Evolutionary conservation across 2,329 filamentous ascomycete species (phyloP).

Genomic region (Trichoderma sp.): DNA sequence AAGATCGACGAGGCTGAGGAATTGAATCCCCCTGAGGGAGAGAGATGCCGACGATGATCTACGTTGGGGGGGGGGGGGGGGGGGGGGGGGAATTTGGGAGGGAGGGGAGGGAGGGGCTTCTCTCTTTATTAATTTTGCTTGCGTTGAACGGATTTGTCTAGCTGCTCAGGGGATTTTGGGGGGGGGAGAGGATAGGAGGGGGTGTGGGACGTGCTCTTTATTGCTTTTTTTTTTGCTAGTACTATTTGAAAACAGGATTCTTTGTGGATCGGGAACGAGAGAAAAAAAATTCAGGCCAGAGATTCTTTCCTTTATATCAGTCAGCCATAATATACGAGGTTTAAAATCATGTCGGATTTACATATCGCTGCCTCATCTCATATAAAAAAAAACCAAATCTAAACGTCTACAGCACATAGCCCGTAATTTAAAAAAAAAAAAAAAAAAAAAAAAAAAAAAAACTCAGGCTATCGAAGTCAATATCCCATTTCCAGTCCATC

Average conservation of each 20-base stretch:
- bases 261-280: slow-evolving; percentile 3
- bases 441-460: neutral
- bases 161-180: neutral
- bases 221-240: neutral
- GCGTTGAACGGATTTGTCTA: neutral
- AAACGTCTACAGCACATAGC: neutral
- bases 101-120: neutral
- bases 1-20: neutral
- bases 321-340: neutral
- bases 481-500: neutral
- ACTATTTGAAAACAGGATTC: neutral
- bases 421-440: neutral
- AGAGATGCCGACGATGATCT: neutral
- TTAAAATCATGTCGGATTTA: neutral
- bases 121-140: neutral
- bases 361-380: neutral
- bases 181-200: neutral
- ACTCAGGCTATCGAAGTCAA: neutral
- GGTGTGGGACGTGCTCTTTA: too few species aligned
- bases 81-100: too few species aligned
- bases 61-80: too few species aligned
- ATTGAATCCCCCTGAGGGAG: neutral
- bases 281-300: neutral
- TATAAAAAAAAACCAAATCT: neutral
- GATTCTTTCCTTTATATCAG: neutral